Base-by-base conservation (phyloP, 108 stramenopile species). In the Nitzschia sp. region DNA sequence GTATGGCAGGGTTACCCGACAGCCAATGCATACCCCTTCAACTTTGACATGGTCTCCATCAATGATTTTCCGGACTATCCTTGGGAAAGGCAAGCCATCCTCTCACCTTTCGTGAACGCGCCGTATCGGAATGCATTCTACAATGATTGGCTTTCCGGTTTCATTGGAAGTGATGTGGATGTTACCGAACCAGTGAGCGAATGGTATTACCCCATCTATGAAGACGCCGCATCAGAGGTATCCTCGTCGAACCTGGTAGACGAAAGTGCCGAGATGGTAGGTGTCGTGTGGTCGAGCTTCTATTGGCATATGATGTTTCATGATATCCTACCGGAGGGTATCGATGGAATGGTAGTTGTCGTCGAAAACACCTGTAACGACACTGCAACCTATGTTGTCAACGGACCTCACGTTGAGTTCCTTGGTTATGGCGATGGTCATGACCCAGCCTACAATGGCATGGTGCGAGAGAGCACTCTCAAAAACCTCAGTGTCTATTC, bases 341-440 rank as follows among this genome's bases (percentile, higher is more conserved):
- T 71, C 57, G 73, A 79, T 41, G 84, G 81, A 0, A 59, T 85
- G 53, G 52, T 63, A 51, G 81, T 78, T 52, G 80, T 82, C 42
- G 37, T 85, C 0, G 21, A 60, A 46, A 75, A 69, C 24, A 59
- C 70, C 3, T 80, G 63, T 44, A 68, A 61, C 15, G 73, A 78
- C 21, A 34, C 48, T 14, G 80, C 70, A 44, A 80, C 67, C 15
- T 84, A 81, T 44, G 41, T 41, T 15, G 65, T 85, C 22, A 67
- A 63, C 20, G 81, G 84, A 0, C 57, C 61, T 21, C 12, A 41
- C 2, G 75, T 66, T 10, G 69, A 43, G 0, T 67, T 82, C 14
- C 37, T 77, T 43, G 84, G 84, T 3, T 65, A 60, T 34, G 79
- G 81, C 9, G 80, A 85, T 65, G 12, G 25, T 21, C 80, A 83